Conservation (phyloP, 2,329 filamentous ascomycete genomes). For the Aspergillus udagawae region DNA sequence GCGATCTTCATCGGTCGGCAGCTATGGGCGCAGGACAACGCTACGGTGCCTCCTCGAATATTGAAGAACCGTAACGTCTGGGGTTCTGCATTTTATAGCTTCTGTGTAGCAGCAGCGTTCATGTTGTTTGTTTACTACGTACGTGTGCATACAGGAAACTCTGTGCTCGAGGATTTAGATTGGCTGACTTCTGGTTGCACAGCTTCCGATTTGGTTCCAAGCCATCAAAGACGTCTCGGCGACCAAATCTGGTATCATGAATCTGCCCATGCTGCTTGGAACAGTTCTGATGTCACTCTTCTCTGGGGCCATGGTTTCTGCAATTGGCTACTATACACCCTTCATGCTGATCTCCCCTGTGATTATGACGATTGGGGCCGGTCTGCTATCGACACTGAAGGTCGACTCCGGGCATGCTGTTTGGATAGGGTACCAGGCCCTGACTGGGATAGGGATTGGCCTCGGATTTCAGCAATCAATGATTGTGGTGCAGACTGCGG, state of each 20-base stretch:
- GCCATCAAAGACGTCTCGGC: conserved; percentile 34
- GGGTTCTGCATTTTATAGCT: conserved; percentile 37
- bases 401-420: conserved; percentile 25
- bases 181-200: background rate
- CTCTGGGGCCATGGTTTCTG: conserved; percentile 27
- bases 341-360: conserved; percentile 34
- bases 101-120: conserved; percentile 42
- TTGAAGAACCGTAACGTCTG: conserved; percentile 42
- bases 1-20: conserved; percentile 39
- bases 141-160: conserved; percentile 5
- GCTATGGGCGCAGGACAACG: conserved; percentile 36
- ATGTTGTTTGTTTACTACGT: conserved; percentile 45
- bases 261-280: conserved; percentile 31
- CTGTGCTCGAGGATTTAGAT: background rate
- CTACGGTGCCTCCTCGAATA: conserved; percentile 44
- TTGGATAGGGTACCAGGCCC: conserved; percentile 40
- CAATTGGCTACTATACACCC: conserved; percentile 38
- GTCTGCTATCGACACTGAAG: conserved; percentile 33
- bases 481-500: conserved; percentile 33
- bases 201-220: conserved; percentile 45
- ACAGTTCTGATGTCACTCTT: conserved; percentile 30
- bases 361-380: conserved; percentile 32
- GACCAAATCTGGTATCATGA: conserved; percentile 37
- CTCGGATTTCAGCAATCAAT: conserved; percentile 34
- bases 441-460: conserved; percentile 35